These are phyloP conservation scores for Xylaria sp. DNA, from an alignment of 495 filamentous ascomycete genomes.

Conservation along the genomic window DNA sequence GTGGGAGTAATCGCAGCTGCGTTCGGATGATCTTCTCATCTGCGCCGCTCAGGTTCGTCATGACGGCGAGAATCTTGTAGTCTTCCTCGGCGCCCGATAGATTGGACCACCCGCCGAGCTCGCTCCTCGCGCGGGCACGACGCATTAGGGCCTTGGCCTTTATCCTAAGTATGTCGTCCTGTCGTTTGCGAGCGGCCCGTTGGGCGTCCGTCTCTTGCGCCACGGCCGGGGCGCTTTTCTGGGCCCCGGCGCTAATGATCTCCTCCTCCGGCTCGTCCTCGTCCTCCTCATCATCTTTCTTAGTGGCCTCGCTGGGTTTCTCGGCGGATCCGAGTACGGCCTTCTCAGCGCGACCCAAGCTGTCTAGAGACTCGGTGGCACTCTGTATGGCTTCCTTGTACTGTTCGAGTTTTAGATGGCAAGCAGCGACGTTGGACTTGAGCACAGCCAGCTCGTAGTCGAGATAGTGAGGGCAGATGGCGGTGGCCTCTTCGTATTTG, in stretches of 20 bases:
- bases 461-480: conserved; percentile 84
- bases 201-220: conserved; percentile 49
- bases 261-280: conserved; percentile 67
- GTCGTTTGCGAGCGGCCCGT: conserved; percentile 43
- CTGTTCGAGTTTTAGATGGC: conserved; percentile 82
- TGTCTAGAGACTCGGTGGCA: conserved; percentile 76
- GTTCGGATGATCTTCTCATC: conserved; percentile 72
- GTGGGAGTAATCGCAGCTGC: conserved; percentile 69
- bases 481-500: conserved; percentile 84
- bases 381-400: conserved; percentile 83
- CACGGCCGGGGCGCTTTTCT: conserved; percentile 51
- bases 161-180: conserved; percentile 75
- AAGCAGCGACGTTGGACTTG: conserved; percentile 88
- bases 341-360: conserved; percentile 65
- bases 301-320: conserved; percentile 31
- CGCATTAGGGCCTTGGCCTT: conserved; percentile 85
- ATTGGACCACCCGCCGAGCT: conserved; percentile 77
- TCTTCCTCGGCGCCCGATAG: conserved; percentile 84
- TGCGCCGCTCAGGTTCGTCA: conserved; percentile 62
- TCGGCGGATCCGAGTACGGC: conserved; percentile 28
- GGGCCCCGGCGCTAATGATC: conserved; percentile 59
- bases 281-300: conserved; percentile 32
- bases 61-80: conserved; percentile 65
- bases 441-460: conserved; percentile 90
- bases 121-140: conserved; percentile 75